A percentile compares a stretch with the other conserved stretches of the same genome.
Conservation (phyloP, 2,329 filamentous ascomycete species). For the Trichoderma sp. region DNA sequence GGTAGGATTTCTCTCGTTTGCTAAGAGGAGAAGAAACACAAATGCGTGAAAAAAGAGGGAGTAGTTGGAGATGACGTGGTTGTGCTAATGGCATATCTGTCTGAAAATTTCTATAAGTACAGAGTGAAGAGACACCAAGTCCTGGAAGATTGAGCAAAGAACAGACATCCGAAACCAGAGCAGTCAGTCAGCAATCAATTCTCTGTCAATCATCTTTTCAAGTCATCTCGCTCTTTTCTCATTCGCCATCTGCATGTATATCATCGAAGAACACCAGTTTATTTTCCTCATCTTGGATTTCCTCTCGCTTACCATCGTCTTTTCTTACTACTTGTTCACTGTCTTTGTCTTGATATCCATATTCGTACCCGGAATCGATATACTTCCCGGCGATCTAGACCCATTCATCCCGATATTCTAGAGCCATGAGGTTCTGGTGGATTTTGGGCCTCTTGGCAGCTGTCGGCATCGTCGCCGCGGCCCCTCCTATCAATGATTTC, state of each 20-base stretch:
- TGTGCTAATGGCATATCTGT: not conserved
- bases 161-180: too few relatives aligned
- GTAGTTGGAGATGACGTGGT: not conserved
- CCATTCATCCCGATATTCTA: too few relatives aligned
- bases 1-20: not conserved
- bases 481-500: not conserved
- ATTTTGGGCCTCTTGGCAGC: not conserved
- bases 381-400: too few relatives aligned
- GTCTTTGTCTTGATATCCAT: not conserved
- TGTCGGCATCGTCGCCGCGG: not conserved
- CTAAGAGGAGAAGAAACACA: not conserved
- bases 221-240: not conserved
- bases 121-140: not conserved
- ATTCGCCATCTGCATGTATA: not conserved
- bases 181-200: too few relatives aligned
- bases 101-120: not conserved
- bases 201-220: not conserved
- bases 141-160: not conserved
- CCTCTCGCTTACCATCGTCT: not conserved
- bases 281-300: not conserved
- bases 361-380: not conserved
- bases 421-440: slow-evolving; percentile 16
- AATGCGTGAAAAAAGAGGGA: not conserved
- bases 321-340: not conserved
- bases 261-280: not conserved